phyloP scores from a whole-genome alignment of 2,329 filamentous ascomycete species.

The Trichoderma sp. region DNA sequence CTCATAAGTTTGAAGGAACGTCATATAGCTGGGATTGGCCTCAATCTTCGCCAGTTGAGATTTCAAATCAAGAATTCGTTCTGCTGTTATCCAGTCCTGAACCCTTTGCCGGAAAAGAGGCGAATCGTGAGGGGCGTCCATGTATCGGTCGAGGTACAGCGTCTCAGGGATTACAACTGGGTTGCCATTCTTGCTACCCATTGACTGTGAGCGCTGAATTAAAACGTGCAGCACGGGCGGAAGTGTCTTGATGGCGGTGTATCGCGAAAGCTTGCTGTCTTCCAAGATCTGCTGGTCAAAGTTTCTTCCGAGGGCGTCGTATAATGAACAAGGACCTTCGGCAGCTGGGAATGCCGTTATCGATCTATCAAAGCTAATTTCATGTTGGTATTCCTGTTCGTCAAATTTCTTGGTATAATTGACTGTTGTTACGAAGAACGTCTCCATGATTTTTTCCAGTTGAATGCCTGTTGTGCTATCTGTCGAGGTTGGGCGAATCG shows the following conservation, averaged over 20 bases:
- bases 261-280: conserved; percentile 60
- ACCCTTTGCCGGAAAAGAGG: conserved; percentile 63
- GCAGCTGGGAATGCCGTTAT: conserved; percentile 59
- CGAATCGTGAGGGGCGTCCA: conserved; percentile 63
- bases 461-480: conserved; percentile 67
- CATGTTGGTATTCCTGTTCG: conserved; percentile 40
- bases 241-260: conserved; percentile 69
- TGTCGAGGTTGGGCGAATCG: conserved; percentile 71
- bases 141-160: conserved; percentile 85
- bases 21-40: conserved; percentile 27
- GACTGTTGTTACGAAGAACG: conserved; percentile 62
- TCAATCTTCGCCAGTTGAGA: conserved; percentile 33
- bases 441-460: conserved; percentile 73
- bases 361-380: conserved; percentile 58
- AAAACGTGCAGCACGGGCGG: conserved; percentile 87
- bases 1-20: conserved; percentile 31
- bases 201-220: conserved; percentile 78
- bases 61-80: conserved; percentile 57
- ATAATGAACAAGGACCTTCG: conserved; percentile 60
- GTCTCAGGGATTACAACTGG: conserved; percentile 76
- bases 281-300: conserved; percentile 79
- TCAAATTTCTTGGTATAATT: conserved; percentile 57
- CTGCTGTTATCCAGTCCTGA: conserved; percentile 72
- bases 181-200: conserved; percentile 72
- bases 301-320: conserved; percentile 78